A percentile compares a stretch with the other conserved stretches of the same genome.
Evolutionary conservation across 2,329 filamentous ascomycete species (phyloP).

Genomic region (Colletotrichum sp.): DNA sequence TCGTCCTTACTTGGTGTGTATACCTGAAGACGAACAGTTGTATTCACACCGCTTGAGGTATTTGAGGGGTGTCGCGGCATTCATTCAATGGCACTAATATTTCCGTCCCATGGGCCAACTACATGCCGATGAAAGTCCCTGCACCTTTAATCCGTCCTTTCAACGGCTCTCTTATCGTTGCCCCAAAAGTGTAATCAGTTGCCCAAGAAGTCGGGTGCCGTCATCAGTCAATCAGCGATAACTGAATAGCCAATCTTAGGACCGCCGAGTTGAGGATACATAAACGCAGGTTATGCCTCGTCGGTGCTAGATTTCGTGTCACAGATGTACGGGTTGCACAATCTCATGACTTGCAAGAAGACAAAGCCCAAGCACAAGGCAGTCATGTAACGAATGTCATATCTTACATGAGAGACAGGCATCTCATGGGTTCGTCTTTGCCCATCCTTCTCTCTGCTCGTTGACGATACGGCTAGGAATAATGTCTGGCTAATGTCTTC

Average conservation of each 20-base stretch:
- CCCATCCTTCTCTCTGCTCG: fast-evolving
- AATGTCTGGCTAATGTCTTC: background rate
- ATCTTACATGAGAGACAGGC: background rate
- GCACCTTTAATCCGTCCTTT: fast-evolving
- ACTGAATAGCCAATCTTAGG: fast-evolving
- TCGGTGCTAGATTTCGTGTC: background rate
- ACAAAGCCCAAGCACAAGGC: background rate
- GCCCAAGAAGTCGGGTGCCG: fast-evolving
- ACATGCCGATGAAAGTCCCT: fast-evolving
- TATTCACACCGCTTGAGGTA: background rate
- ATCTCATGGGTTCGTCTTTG: background rate
- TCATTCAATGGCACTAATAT: background rate
- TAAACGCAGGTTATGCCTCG: background rate
- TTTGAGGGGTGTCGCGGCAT: background rate
- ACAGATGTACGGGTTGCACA: background rate
- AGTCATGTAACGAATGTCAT: fast-evolving
- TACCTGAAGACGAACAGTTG: background rate
- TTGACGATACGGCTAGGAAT: background rate
- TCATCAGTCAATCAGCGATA: background rate
- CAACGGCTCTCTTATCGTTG: background rate
- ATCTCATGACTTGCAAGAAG: background rate
- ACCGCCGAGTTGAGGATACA: fast-evolving
- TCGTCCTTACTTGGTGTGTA: background rate
- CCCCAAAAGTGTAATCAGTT: fast-evolving
- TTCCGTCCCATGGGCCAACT: background rate